A percentile compares a stretch with the other conserved stretches of the same genome.
phyloP scores from a whole-genome alignment of 2,329 filamentous ascomycete species.

The Talaromyces sp. region DNA sequence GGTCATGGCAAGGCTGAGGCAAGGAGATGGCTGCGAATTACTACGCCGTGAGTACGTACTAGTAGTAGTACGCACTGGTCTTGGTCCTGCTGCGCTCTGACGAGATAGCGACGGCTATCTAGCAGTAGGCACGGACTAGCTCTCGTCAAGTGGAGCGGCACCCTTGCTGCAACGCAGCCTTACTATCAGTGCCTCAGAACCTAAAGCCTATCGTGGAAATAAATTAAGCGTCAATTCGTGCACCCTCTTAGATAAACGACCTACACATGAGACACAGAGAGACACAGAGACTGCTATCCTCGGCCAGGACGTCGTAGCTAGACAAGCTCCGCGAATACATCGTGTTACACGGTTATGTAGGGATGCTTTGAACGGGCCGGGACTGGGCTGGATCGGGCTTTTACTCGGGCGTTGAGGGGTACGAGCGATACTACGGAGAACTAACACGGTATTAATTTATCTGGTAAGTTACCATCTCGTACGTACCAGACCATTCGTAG shows the following conservation, averaged over 20 bases:
- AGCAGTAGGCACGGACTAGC: constrained; percentile 4
- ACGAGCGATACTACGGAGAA: neutral
- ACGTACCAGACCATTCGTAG: neutral
- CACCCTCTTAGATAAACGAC: neutral
- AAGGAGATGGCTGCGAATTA: neutral
- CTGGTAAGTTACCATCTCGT: constrained; percentile 5
- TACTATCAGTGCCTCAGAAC: neutral
- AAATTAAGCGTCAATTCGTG: neutral
- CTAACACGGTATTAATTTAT: neutral
- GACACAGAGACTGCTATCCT: neutral
- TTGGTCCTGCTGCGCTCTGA: neutral
- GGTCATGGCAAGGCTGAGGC: constrained; percentile 1
- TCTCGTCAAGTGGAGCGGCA: constrained; percentile 1
- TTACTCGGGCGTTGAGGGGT: constrained; percentile 15
- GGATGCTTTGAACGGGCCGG: constrained; percentile 1
- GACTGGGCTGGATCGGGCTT: constrained; percentile 13
- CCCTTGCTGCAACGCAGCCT: constrained; percentile 3
- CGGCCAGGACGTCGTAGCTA: too few species aligned
- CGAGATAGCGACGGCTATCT: constrained; percentile 6
- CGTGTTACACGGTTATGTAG: constrained; percentile 10
- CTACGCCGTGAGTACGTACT: neutral
- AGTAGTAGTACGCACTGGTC: neutral
- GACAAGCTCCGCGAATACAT: neutral
- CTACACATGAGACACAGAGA: neutral
- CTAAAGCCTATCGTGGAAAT: neutral